Percentiles rank a stretch among this genome's conserved stretches.
These are phyloP conservation scores for Neodidymelliopsis sp. DNA, from an alignment of 2,329 filamentous ascomycete species.

Conservation along the genomic window DNA sequence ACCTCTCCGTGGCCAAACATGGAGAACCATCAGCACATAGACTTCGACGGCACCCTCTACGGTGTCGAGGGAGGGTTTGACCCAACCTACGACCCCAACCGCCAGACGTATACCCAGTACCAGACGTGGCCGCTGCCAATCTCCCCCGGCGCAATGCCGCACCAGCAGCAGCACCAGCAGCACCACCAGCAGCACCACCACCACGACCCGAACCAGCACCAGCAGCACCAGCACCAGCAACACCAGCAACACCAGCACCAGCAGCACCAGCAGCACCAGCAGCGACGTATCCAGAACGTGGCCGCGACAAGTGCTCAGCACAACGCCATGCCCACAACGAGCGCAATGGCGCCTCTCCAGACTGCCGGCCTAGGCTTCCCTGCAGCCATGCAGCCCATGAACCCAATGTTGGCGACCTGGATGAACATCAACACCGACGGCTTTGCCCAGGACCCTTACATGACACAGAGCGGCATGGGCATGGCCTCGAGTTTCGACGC, in stretches of 20 bases:
- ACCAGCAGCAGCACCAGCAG: slow-evolving; percentile 16
- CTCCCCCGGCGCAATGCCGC: slow-evolving; percentile 45
- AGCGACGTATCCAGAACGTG: slow-evolving; percentile 39
- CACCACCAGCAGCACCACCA: slow-evolving; percentile 24
- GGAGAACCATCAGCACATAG: slow-evolving; percentile 51
- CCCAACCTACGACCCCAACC: slow-evolving; percentile 47
- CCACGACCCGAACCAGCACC: slow-evolving; percentile 25
- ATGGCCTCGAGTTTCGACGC: slow-evolving; percentile 50
- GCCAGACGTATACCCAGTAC: slow-evolving; percentile 40
- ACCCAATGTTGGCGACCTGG: slow-evolving; percentile 52
- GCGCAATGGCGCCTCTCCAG: slow-evolving; percentile 45
- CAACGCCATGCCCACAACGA: slow-evolving; percentile 32
- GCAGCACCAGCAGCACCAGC: slow-evolving; percentile 33
- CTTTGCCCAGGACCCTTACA: slow-evolving; percentile 40
- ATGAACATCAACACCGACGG: slow-evolving; percentile 50
- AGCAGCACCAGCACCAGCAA: slow-evolving; percentile 18
- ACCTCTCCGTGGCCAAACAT: slow-evolving; percentile 44
- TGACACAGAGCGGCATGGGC: slow-evolving; percentile 32
- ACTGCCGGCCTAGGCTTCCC: slow-evolving; percentile 43
- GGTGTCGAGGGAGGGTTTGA: slow-evolving; percentile 51
- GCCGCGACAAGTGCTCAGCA: slow-evolving; percentile 35
- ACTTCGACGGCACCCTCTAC: slow-evolving; percentile 46
- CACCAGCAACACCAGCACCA: slow-evolving; percentile 25
- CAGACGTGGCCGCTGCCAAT: slow-evolving; percentile 50
- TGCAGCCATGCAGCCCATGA: slow-evolving; percentile 43